A percentile compares a stretch with the other conserved stretches of the same genome.
Evolutionary conservation across 345 rosid species (phyloP).

Genomic region (Draba incana): DNA sequence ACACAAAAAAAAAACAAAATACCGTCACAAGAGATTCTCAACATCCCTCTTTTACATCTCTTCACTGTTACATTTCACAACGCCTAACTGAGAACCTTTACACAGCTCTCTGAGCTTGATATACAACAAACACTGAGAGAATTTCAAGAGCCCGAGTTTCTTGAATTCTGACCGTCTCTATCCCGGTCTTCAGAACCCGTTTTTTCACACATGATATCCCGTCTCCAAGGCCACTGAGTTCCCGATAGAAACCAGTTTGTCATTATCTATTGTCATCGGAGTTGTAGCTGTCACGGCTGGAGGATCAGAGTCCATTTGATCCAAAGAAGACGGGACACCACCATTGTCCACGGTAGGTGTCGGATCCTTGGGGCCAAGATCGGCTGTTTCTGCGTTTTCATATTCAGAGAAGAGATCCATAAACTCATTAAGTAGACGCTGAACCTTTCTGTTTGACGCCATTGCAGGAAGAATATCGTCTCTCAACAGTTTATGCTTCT

Average conservation of each 20-base stretch:
- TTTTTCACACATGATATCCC: constrained; percentile 6
- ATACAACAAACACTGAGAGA: constrained; percentile 26
- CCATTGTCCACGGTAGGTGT: constrained; percentile 24
- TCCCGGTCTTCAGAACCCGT: constrained; percentile 17
- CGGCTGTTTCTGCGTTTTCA: constrained; percentile 45
- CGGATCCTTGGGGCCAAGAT: constrained; percentile 21
- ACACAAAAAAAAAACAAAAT: not conserved
- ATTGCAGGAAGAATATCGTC: constrained; percentile 95
- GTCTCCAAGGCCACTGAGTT: constrained; percentile 24
- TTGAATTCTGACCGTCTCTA: constrained; percentile 3
- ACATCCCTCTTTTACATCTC: constrained; percentile 23
- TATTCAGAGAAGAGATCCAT: constrained; percentile 94
- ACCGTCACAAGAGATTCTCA: not conserved
- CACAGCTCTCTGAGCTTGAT: constrained; percentile 39
- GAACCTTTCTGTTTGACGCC: constrained; percentile 97
- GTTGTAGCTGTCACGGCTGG: constrained; percentile 32
- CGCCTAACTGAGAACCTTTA: constrained; percentile 32
- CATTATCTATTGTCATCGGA: constrained; percentile 31
- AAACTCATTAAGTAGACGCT: constrained; percentile 90
- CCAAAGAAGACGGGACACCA: constrained; percentile 38
- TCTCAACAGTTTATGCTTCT: constrained; percentile 83
- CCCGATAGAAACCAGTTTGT: constrained; percentile 26
- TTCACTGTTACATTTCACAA: constrained; percentile 5
- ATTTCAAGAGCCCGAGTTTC: constrained; percentile 31
- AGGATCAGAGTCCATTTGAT: constrained; percentile 37